These are phyloP conservation scores for Salix koriyanagi DNA, from an alignment of 345 rosid species.

Conservation along the genomic window DNA sequence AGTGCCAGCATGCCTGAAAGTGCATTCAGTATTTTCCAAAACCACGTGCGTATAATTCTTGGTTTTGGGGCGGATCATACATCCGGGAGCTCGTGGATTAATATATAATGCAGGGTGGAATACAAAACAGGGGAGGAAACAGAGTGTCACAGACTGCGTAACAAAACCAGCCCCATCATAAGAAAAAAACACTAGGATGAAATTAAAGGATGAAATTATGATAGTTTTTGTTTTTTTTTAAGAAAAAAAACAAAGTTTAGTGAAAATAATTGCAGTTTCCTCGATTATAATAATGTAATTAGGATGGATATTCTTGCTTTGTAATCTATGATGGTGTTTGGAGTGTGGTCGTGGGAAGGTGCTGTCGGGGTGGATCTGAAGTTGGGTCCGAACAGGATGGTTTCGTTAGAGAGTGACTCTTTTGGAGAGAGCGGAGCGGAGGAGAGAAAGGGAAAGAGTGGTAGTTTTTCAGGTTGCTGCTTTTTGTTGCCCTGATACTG, in stretches of 20 bases:
- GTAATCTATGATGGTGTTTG: too few species aligned
- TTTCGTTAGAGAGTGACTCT: constrained; percentile 14
- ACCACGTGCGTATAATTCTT: background rate
- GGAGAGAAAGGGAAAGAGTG: constrained; percentile 56
- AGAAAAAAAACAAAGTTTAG: background rate
- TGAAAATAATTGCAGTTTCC: background rate
- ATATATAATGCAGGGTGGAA: constrained; percentile 1
- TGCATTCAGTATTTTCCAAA: too few species aligned
- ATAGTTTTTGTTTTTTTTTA: too few species aligned
- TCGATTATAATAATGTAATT: background rate
- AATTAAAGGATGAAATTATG: too few species aligned
- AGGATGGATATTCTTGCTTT: too few species aligned
- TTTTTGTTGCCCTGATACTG: background rate
- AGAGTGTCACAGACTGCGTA: background rate
- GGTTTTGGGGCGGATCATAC: background rate
- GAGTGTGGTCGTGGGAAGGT: background rate
- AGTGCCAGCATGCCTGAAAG: constrained; percentile 2
- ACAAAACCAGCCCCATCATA: too few species aligned
- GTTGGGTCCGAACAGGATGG: constrained; percentile 8
- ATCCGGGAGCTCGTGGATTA: background rate
- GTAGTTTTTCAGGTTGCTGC: constrained; percentile 29
- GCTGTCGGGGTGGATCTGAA: background rate
- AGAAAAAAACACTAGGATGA: too few species aligned
- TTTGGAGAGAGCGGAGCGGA: constrained; percentile 32
- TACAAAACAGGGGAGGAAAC: background rate